Conservation (phyloP, 2,329 filamentous ascomycete genomes). For the Scytalidium lignicola region DNA sequence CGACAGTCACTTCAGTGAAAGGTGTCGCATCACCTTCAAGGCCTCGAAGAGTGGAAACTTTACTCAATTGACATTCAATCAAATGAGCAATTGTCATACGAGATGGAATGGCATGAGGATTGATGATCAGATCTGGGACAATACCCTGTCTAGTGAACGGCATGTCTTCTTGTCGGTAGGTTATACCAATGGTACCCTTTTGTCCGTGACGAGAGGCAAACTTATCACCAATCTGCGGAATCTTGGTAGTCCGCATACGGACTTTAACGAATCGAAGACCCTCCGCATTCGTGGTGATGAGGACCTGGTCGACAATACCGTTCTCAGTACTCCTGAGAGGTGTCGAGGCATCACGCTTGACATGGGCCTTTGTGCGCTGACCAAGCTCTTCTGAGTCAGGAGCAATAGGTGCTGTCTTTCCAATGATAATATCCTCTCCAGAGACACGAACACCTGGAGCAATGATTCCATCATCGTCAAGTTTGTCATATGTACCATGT, state of each 20-base stretch:
- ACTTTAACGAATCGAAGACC: conserved; percentile 96
- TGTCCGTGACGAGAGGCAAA: conserved; percentile 99
- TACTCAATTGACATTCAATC: conserved; percentile 96
- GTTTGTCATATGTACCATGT: conserved; percentile 93
- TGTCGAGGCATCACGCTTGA: conserved; percentile 93
- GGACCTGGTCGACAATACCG: conserved; percentile 90
- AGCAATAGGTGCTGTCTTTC: conserved; percentile 93
- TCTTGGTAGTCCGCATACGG: conserved; percentile 92
- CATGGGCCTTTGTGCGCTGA: conserved; percentile 82
- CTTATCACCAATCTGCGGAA: conserved; percentile 98
- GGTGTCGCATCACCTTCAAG: conserved; percentile 97
- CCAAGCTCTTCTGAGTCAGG: conserved; percentile 91
- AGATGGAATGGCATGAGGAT: conserved; percentile 97
- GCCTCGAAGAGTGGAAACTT: conserved; percentile 88
- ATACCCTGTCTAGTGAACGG: conserved; percentile 91
- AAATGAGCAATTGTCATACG: conserved; percentile 99
- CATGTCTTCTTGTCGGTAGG: conserved; percentile 97
- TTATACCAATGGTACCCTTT: conserved; percentile 98
- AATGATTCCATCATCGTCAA: conserved; percentile 93
- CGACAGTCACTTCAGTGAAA: conserved; percentile 96
- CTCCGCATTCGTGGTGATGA: conserved; percentile 91
- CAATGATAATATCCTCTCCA: conserved; percentile 98
- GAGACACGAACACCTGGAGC: conserved; percentile 91
- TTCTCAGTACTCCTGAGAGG: conserved; percentile 93
- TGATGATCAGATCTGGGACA: conserved; percentile 94